These are phyloP conservation scores for Pseudocercospora fuligena DNA, from an alignment of 2,329 filamentous ascomycete genomes.

Conservation along the genomic window DNA sequence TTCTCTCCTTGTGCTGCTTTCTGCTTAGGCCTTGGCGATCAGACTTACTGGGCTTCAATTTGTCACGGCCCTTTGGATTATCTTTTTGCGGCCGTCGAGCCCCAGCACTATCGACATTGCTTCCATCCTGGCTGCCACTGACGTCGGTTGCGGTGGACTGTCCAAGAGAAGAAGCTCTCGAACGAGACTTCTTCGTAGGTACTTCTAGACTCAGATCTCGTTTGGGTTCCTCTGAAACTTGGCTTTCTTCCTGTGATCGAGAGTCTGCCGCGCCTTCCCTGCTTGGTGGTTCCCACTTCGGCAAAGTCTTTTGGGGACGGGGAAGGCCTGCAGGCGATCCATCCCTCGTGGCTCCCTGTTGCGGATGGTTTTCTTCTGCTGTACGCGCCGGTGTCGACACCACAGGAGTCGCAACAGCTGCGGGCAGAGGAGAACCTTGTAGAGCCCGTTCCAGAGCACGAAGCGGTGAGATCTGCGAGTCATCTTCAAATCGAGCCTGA, in stretches of 20 bases:
- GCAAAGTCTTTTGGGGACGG: background rate
- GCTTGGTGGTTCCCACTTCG: conserved; percentile 21
- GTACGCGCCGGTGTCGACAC: background rate
- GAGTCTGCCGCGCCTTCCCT: conserved; percentile 27
- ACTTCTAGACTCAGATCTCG: conserved; percentile 4
- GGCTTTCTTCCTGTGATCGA: conserved; percentile 1
- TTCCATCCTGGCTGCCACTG: conserved; percentile 26
- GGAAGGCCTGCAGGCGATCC: background rate
- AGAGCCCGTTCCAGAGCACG: background rate
- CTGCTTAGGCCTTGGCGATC: conserved; percentile 27
- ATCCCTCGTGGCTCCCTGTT: background rate
- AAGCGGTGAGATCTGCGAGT: background rate
- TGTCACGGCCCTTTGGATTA: background rate
- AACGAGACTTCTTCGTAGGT: conserved; percentile 19
- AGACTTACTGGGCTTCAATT: conserved; percentile 21
- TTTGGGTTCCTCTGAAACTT: background rate
- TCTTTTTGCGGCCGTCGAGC: conserved; percentile 8
- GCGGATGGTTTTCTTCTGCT: background rate
- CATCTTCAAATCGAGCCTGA: background rate
- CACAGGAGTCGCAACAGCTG: background rate
- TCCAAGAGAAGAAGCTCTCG: conserved; percentile 28
- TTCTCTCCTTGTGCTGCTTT: conserved; percentile 25
- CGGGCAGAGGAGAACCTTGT: conserved; percentile 4
- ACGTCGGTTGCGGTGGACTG: conserved; percentile 28
- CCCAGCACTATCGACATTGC: conserved; percentile 17